Conservation (phyloP, 176 grass and related monocot genomes). For the Guadua angustifolia region DNA sequence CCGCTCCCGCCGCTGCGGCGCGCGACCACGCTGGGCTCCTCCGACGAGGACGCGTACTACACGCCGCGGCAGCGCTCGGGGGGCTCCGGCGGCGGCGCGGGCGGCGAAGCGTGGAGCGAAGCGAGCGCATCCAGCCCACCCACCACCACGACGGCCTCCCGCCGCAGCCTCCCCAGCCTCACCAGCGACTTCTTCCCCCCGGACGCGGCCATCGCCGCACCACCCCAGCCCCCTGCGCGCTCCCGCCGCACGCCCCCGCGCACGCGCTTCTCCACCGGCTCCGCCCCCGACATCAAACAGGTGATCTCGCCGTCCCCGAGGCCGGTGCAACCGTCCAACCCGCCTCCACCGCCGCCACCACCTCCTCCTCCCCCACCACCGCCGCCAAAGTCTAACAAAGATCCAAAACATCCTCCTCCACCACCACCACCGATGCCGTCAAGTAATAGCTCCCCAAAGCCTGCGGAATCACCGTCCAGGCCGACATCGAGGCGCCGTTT, state of each 20-base stretch:
- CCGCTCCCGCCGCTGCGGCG: constrained; percentile 76
- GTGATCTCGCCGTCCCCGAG: constrained; percentile 51
- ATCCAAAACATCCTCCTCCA: constrained; percentile 43
- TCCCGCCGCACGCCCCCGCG: constrained; percentile 78
- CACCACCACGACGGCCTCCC: constrained; percentile 67
- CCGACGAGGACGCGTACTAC: constrained; percentile 88
- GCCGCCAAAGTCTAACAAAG: constrained; percentile 38
- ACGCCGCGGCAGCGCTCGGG: constrained; percentile 65
- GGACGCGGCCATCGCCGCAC: constrained; percentile 46
- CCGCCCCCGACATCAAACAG: constrained; percentile 79
- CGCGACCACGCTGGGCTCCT: constrained; percentile 50
- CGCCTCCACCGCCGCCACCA: constrained; percentile 43
- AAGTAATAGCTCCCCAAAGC: constrained; percentile 37
- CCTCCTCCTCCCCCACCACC: constrained; percentile 50
- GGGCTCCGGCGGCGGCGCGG: constrained; percentile 50
- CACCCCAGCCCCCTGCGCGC: constrained; percentile 54
- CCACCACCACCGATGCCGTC: constrained; percentile 54
- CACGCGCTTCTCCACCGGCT: constrained; percentile 71
- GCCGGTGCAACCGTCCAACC: constrained; percentile 49
- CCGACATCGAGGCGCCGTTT: constrained; percentile 67
- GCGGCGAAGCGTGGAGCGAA: constrained; percentile 57
- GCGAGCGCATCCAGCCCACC: constrained; percentile 72
- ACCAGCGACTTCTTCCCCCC: constrained; percentile 64
- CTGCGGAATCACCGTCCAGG: constrained; percentile 29
- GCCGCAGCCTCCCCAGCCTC: constrained; percentile 82